phyloP scores from a whole-genome alignment of 1,139 yeast genomes.

The Entelexis sorbosivorans region DNA sequence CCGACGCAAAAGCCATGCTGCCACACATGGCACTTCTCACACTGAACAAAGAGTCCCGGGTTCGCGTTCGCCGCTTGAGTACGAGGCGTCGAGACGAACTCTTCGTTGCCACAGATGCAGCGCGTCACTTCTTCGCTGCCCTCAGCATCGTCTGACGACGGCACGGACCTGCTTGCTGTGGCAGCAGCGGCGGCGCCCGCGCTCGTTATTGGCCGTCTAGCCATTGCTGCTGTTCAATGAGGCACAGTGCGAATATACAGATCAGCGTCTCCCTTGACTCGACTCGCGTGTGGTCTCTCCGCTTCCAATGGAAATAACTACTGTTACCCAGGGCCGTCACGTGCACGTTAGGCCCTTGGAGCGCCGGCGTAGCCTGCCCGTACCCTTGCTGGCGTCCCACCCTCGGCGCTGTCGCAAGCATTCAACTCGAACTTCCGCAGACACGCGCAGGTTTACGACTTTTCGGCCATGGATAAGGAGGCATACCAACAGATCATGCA shows the following conservation, averaged over 20 bases:
- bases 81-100: slow-evolving; percentile 38
- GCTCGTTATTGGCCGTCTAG: slow-evolving; percentile 9
- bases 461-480: background rate
- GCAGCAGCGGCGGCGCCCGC: background rate
- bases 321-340: background rate
- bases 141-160: slow-evolving; percentile 20
- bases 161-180: background rate
- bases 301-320: slow-evolving; percentile 1
- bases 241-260: background rate
- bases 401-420: background rate
- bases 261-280: background rate
- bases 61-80: slow-evolving; percentile 52
- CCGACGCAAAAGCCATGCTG: slow-evolving; percentile 97
- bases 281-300: slow-evolving; percentile 4
- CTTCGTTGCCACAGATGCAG: slow-evolving; percentile 77
- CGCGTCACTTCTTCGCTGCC: slow-evolving; percentile 68
- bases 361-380: background rate
- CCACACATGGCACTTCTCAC: slow-evolving; percentile 86
- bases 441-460: background rate
- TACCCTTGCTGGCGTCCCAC: background rate
- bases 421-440: background rate
- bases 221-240: slow-evolving; percentile 10
- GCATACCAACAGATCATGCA: slow-evolving; percentile 12
- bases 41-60: slow-evolving; percentile 71
- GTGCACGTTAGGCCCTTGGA: background rate